Evolutionary conservation across 2,329 filamentous ascomycete genomes (phyloP), one percentile per base, ranked within the genome.

Genomic region (Domatiomyces catenatus): DNA sequence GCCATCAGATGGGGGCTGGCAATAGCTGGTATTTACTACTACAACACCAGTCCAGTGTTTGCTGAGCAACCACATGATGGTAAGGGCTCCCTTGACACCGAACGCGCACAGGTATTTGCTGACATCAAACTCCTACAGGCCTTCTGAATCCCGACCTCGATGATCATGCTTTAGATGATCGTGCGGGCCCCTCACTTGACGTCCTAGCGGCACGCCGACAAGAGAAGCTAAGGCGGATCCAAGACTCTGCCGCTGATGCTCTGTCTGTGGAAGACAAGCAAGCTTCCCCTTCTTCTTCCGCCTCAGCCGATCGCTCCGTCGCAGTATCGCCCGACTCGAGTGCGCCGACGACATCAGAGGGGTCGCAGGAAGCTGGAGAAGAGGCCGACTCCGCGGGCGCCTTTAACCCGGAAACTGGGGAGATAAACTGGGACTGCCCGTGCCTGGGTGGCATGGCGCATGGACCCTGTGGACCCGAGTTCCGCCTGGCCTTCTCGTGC

Each of bases 361-460:
- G 44, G 8, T 68, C 77, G 32, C 72, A 73, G 58, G 76, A 71
- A 17, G 70, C 92, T 12, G 84, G 94, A 66, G 79, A 86, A 53
- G 88, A 95, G 67, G 88, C 87, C 5, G 77, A 72, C 54, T 81
- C 90, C 64, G 81, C 96, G 68, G 92, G 87, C 50, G 92, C 92
- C 1, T 98, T 96, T 73, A 94, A 98, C 69, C 88, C 89, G 2
- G 92, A 96, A 72, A 98, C 92, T 8, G 92, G 92, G 60, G 92
- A 98, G 76, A 98, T 98, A 71, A 98, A 98, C 75, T 98, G 92
- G 92, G 92, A 96, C 66, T 98, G 92, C 69, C 92, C 92, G 15
- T 98, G 92, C 67, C 73, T 98, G 32, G 92, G 92, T 47, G 92
- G 92, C 49, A 98, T 98, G 92, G 92, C 92, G 6, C 72, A 94